phyloP scores from a whole-genome alignment of 305 asterid genomes.

The Fraxinus albicans region DNA sequence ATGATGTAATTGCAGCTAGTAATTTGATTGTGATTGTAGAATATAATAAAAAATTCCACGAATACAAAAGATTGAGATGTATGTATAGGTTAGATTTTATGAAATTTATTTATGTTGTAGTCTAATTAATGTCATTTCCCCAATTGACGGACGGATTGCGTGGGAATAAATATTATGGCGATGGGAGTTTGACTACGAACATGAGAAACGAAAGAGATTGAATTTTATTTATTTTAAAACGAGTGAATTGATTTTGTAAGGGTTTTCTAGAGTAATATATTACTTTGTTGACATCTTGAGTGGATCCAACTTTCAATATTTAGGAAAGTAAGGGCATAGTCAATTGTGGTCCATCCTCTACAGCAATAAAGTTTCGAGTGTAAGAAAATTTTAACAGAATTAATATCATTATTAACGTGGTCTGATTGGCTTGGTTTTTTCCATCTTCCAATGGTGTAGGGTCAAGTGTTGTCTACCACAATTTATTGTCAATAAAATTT shows the following conservation, averaged over 20 bases:
- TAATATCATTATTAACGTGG: too few relatives aligned
- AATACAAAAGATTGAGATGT: neutral
- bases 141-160: neutral
- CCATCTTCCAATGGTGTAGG: too few relatives aligned
- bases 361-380: too few relatives aligned
- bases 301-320: neutral
- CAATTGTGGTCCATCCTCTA: neutral
- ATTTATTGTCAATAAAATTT: too few relatives aligned
- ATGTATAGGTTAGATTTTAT: neutral
- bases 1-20: neutral
- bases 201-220: neutral
- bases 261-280: neutral
- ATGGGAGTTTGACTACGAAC: neutral
- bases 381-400: too few relatives aligned
- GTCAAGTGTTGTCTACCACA: too few relatives aligned
- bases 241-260: too few relatives aligned
- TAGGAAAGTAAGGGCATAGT: neutral
- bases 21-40: neutral
- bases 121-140: neutral
- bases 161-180: neutral
- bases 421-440: too few relatives aligned
- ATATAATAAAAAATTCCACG: too few relatives aligned
- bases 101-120: neutral
- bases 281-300: neutral
- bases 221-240: too few relatives aligned